These are phyloP conservation scores for Lodderomyces elongisporus DNA, from an alignment of 1,139 yeast genomes.

Conservation along the genomic window DNA sequence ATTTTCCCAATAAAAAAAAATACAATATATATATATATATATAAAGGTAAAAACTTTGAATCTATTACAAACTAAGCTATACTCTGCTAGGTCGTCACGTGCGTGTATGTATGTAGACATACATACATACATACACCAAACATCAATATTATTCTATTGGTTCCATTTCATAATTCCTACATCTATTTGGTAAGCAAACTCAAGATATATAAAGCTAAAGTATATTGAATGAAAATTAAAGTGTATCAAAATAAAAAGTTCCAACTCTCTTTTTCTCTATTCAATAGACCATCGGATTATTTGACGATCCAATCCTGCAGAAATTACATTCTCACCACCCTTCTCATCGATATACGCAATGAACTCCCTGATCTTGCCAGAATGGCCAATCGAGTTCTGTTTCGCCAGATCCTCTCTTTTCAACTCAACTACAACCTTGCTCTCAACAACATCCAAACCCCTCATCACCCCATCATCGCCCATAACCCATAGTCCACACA, in stretches of 20 bases:
- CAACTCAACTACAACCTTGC: constrained; percentile 22
- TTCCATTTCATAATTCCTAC: too few relatives aligned
- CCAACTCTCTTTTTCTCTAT: not conserved
- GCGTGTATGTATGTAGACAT: too few relatives aligned
- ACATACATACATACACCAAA: too few relatives aligned
- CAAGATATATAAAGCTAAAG: too few relatives aligned
- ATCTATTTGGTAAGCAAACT: too few relatives aligned
- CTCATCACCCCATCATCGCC: constrained; percentile 67
- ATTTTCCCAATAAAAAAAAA: too few relatives aligned
- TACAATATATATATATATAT: too few relatives aligned
- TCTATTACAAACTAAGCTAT: too few relatives aligned
- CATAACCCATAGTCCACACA: constrained; percentile 56
- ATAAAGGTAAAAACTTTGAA: too few relatives aligned
- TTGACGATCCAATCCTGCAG: constrained; percentile 45
- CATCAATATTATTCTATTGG: too few relatives aligned
- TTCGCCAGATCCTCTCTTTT: constrained; percentile 6
- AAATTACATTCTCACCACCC: constrained; percentile 32
- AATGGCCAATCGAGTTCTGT: constrained; percentile 19
- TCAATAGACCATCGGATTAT: constrained; percentile 17
- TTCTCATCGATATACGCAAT: constrained; percentile 21
- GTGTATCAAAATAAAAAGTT: not conserved
- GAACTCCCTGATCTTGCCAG: constrained; percentile 48
- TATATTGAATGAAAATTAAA: too few relatives aligned
- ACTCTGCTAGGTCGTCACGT: too few relatives aligned
- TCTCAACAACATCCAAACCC: constrained; percentile 45